Conservation (phyloP, 306 rosid genomes). For the Rubus idaeus region DNA sequence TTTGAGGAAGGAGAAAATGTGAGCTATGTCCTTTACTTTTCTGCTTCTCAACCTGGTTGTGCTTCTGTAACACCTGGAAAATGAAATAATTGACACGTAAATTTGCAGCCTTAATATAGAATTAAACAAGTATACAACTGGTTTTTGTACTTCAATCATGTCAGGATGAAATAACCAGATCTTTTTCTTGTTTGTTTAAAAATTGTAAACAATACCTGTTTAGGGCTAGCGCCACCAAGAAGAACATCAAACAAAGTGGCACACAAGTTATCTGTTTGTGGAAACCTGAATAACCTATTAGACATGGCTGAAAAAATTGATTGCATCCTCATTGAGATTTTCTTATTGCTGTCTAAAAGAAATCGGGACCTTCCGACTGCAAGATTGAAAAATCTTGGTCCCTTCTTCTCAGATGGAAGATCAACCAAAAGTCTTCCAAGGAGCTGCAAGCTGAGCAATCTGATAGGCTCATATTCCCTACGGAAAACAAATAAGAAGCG, state of each 20-base stretch:
- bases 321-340: constrained; percentile 57
- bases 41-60: constrained; percentile 64
- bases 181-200: neutral
- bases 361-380: constrained; percentile 66
- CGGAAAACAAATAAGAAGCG: constrained; percentile 21
- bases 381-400: constrained; percentile 79
- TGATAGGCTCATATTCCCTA: constrained; percentile 85
- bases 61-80: constrained; percentile 84
- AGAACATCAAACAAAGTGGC: constrained; percentile 96
- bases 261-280: constrained; percentile 80
- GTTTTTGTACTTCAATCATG: neutral
- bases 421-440: constrained; percentile 93
- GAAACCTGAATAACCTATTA: constrained; percentile 87
- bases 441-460: constrained; percentile 91
- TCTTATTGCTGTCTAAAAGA: constrained; percentile 60
- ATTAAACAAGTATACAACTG: neutral
- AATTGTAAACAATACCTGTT: constrained; percentile 58
- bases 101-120: neutral
- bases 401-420: constrained; percentile 91
- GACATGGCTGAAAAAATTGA: constrained; percentile 79
- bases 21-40: constrained; percentile 66
- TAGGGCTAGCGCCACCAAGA: constrained; percentile 99
- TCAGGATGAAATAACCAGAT: neutral
- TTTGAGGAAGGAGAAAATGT: constrained; percentile 89
- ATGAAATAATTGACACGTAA: constrained; percentile 21